A percentile compares a stretch with the other conserved stretches of the same genome.
phyloP scores from a whole-genome alignment of 306 rosid species.

The Amphicarpaea edgeworthii region DNA sequence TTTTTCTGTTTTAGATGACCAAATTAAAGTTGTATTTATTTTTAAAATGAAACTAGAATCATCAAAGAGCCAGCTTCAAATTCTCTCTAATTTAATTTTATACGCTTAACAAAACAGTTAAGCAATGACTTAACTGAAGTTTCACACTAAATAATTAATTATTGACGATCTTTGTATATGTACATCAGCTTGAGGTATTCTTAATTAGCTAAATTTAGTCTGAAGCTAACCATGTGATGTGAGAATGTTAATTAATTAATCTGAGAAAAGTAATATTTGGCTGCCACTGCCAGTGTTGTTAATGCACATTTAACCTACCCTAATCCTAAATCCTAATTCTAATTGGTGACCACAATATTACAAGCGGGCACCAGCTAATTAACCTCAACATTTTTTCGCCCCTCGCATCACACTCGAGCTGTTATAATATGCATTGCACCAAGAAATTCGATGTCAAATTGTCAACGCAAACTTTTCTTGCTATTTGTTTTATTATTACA shows the following conservation, averaged over 20 bases:
- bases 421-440: slow-evolving; percentile 41
- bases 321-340: slow-evolving; percentile 5
- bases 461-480: slow-evolving; percentile 39
- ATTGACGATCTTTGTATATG: background rate
- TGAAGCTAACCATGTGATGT: slow-evolving; percentile 8
- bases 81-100: no score
- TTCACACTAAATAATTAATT: background rate
- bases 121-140: background rate
- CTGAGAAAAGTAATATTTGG: background rate
- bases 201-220: background rate
- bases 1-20: background rate
- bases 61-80: background rate
- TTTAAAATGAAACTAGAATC: no score
- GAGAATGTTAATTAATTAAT: background rate
- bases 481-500: slow-evolving; percentile 45
- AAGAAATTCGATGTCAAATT: slow-evolving; percentile 34
- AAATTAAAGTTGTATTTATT: no score
- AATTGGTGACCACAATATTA: slow-evolving; percentile 42
- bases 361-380: slow-evolving; percentile 36
- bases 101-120: no score
- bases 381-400: background rate
- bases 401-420: slow-evolving; percentile 6
- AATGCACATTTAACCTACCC: slow-evolving; percentile 7
- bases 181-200: background rate
- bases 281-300: background rate